Evolutionary conservation across 306 rosid genomes (phyloP).

Genomic region (Malus fusca): DNA sequence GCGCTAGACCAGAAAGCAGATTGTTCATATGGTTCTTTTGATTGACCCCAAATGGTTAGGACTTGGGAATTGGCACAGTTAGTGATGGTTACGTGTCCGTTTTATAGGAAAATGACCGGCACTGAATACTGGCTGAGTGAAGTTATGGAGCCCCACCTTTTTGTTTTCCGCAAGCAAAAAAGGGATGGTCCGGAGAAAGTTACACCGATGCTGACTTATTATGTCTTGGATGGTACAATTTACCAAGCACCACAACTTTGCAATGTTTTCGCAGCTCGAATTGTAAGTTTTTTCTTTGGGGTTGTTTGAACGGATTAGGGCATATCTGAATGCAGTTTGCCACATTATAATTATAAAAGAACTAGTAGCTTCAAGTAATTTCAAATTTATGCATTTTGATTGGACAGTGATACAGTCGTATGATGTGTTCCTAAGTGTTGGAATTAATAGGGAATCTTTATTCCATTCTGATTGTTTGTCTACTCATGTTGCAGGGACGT

Average conservation of each 20-base stretch:
- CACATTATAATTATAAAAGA: background rate
- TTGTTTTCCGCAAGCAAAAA: slow-evolving; percentile 77
- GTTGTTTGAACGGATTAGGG: background rate
- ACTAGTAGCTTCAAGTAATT: background rate
- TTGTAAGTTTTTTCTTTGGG: slow-evolving; percentile 36
- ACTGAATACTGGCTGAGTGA: slow-evolving; percentile 63
- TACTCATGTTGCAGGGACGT: slow-evolving; percentile 56
- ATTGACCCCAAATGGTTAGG: slow-evolving; percentile 5
- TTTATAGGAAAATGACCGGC: slow-evolving; percentile 73
- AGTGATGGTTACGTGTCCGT: slow-evolving; percentile 10
- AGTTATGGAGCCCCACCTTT: slow-evolving; percentile 78
- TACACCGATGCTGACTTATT: slow-evolving; percentile 74
- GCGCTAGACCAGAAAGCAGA: background rate
- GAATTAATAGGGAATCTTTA: slow-evolving; percentile 5
- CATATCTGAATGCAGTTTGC: background rate
- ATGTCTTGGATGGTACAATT: slow-evolving; percentile 82
- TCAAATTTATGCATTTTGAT: background rate
- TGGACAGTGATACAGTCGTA: background rate
- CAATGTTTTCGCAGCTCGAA: slow-evolving; percentile 84
- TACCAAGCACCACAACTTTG: slow-evolving; percentile 90
- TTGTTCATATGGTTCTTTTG: background rate
- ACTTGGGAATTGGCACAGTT: background rate
- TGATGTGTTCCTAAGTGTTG: background rate
- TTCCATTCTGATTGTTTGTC: slow-evolving; percentile 17
- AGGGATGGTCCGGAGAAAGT: slow-evolving; percentile 90